phyloP scores from a whole-genome alignment of 202 grass and related monocot species.

The Dendrocalamus latiflorus region DNA sequence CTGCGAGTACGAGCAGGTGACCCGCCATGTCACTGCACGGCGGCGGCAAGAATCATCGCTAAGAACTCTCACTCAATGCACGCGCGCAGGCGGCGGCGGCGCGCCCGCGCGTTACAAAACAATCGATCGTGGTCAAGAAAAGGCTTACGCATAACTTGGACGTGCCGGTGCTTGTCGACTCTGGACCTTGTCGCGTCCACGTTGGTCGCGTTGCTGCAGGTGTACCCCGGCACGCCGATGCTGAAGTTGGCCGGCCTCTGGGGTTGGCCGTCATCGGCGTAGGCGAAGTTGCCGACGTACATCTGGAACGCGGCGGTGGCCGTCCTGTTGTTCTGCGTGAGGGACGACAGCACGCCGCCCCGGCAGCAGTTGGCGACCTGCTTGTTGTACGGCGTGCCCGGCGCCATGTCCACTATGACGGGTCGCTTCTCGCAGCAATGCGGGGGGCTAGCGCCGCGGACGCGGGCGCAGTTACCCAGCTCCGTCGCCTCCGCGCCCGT shows the following conservation, averaged over 20 bases:
- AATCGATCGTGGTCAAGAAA: not conserved
- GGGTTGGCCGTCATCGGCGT: not conserved
- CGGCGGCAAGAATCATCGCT: no score
- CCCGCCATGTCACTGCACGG: conserved; percentile 64
- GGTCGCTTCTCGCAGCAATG: conserved; percentile 60
- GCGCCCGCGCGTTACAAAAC: not conserved
- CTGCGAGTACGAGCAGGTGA: conserved; percentile 69
- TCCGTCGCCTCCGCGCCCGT: no score
- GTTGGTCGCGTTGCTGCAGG: conserved; percentile 45
- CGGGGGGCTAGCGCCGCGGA: not conserved
- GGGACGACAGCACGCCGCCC: conserved; percentile 56
- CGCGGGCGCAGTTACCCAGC: conserved; percentile 51
- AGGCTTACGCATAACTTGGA: conserved; percentile 35
- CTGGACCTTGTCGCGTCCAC: conserved; percentile 39
- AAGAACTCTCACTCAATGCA: not conserved
- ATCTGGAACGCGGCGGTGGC: conserved; percentile 45
- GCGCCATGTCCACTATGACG: conserved; percentile 38
- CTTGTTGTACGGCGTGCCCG: conserved; percentile 30
- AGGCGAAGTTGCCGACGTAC: not conserved
- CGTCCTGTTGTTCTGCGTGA: conserved; percentile 21
- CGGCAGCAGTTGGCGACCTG: conserved; percentile 61
- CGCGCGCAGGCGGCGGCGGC: not conserved
- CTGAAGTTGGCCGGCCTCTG: conserved; percentile 45
- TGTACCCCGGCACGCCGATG: conserved; percentile 65
- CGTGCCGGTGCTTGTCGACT: conserved; percentile 16